Base-by-base conservation (phyloP, 306 rosid species). In the Morella rubra region DNA sequence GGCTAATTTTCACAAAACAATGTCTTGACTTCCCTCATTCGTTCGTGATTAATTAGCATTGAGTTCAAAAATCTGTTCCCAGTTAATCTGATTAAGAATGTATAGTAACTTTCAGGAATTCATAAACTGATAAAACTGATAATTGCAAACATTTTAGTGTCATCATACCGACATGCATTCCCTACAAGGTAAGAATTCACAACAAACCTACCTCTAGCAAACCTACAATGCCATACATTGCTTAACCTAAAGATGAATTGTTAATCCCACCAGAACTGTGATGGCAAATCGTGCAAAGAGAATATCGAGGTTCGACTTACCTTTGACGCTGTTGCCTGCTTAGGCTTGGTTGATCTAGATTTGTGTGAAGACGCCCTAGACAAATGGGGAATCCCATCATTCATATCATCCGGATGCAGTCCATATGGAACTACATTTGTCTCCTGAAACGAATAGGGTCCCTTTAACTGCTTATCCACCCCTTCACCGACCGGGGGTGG, bases 381-480 rank as follows among this genome's bases (percentile, higher is more conserved):
- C 81, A 96, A 81, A 56, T 75, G 81, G 76, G 99, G 99, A 86
- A 96, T 96, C 76, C 99, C 99, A 59, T 92, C 99, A 73, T 85
- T 87, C 77, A 90, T 75, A 82, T 90, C 97, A 65, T 93, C 94
- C 4, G 64, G 77, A 44, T 78, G 70, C 18, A 80, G 71, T 58
- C 90, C 97, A 81, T 82, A 71, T 7, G 90, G 81, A 73, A 69
- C 86, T 75, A 77, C 62, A 58, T 86, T 89, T 70, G 58, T 71
- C 79, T 88, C 93, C 0, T 88, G 88, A 67, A 81, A 75, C 2
- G 93, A 81, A 90, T 84, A 88, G 0, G 93, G 93, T 45, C 86
- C 99, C 5, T 83, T 78, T 68, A 88, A 84, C 68, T 85, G 86
- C 83, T 85, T 87, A 68, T 92, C 86, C 76, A 80, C 55, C 11